Conservation (phyloP, 345 rosid species). For the Noccaea bulbosa region DNA sequence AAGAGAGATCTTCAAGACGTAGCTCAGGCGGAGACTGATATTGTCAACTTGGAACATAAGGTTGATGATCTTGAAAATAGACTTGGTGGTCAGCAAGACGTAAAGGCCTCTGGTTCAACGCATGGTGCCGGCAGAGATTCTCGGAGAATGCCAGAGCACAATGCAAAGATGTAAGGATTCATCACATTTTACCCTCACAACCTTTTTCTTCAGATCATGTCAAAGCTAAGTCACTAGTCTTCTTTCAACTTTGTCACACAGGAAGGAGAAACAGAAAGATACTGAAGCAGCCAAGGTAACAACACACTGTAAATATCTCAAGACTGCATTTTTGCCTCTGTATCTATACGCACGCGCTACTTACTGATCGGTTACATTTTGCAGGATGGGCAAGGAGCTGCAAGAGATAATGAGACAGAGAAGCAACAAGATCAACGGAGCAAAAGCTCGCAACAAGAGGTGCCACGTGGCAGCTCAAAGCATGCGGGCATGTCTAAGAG, state of each 20-base stretch:
- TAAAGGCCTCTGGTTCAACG: slow-evolving; percentile 45
- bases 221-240: slow-evolving; percentile 19
- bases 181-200: slow-evolving; percentile 1
- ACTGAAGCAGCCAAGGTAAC: slow-evolving; percentile 60
- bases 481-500: slow-evolving; percentile 54
- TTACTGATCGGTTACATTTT: slow-evolving; percentile 1
- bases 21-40: slow-evolving; percentile 63
- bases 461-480: slow-evolving; percentile 46
- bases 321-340: background rate
- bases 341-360: background rate
- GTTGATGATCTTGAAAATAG: slow-evolving; percentile 60
- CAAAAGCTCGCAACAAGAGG: slow-evolving; percentile 51
- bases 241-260: slow-evolving; percentile 40
- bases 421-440: slow-evolving; percentile 50
- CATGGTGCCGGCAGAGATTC: slow-evolving; percentile 47
- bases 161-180: slow-evolving; percentile 51
- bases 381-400: slow-evolving; percentile 50
- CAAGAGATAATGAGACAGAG: slow-evolving; percentile 46
- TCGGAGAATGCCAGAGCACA: slow-evolving; percentile 40
- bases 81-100: slow-evolving; percentile 53
- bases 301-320: slow-evolving; percentile 26
- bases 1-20: slow-evolving; percentile 71
- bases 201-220: slow-evolving; percentile 17
- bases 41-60: slow-evolving; percentile 62
- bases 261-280: slow-evolving; percentile 60